Base-by-base conservation (phyloP, 2,329 filamentous ascomycete genomes). In the Macrophomina tecta region DNA sequence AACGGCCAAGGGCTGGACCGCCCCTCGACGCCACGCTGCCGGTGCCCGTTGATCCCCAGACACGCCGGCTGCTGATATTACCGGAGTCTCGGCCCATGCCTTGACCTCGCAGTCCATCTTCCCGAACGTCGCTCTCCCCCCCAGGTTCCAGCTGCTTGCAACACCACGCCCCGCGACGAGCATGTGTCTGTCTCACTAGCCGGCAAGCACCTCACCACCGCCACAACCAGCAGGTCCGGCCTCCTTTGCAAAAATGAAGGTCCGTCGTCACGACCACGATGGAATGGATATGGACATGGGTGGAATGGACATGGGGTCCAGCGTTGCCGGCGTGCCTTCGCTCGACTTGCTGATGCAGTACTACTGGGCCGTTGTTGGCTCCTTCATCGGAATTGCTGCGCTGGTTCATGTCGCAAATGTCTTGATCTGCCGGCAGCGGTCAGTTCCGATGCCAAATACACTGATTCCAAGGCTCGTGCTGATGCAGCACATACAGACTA, bases 281-380 rank as follows among this genome's bases (percentile, higher is more conserved):
- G 69, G 65, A 36, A 81, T 80, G 80, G 52, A 52, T 34, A 64
- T 67, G 56, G 65, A 68, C 56, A 63, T 63, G 46, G 32, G 30
- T 12, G 53, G 61, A 18, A 65, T 65, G 56, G 65, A 68, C 51
- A 63, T 76, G 76, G 79, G 76, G 66, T 74, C 71, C 61, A 82
- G 81, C 82, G 75, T 77, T 71, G 69, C 72, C 65, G 81, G 80
- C 55, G 73, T 83, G 36, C 83, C 83, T 7, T 76, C 76, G 42
- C 78, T 83, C 42, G 79, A 80, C 65, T 76, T 81, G 34, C 77
- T 86, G 64, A 84, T 85, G 69, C 79, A 81, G 58, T 82, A 83
- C 71, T 87, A 86, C 73, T 86, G 84, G 81, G 81, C 80, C 0
- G 80, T 84, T 2, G 79, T 86, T 4, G 83, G 81, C 16, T 76